Base-by-base conservation (phyloP, 768 basidiomycete species). In the Dioszegia crocea region DNA sequence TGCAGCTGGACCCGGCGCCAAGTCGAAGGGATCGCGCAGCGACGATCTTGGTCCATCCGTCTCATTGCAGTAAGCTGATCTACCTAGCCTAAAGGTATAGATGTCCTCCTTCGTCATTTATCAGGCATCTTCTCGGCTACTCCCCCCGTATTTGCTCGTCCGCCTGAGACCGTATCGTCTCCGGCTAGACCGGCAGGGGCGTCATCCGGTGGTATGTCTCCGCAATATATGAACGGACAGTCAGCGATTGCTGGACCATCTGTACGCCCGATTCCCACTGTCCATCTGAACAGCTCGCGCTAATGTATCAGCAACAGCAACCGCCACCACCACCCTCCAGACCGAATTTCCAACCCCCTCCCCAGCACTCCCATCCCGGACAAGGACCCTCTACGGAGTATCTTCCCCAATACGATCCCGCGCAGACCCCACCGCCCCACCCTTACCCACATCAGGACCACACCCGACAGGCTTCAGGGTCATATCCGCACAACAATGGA, bases 111-210 rank as follows among this genome's bases (percentile, higher is more conserved):
- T 43, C 84, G 88, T 62, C 85, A 85, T 19, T 83, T 97, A 80
- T 86, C 88, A 65, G 82, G 84, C 39, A 82, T 86, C 56, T 98
- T 98, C 78, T 93, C 90, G 21, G 81, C 81, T 29, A 83, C 85
- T 45, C 93, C 94, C 41, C 93, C 93, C 6, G 84, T 98, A 16
- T 96, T 92, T 74, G 85, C 93, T 30, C 91, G 87, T 77, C 86
- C 89, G 16, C 59, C 67, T 16, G 54, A 63, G 38, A 49, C 51
- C 16, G 31, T 44, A n/a, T 23, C 30, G 29, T 47, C 60, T n/a
- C 56, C 62, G 0, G 52, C 61, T 38, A 24, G 36, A 40, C 63
- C 62, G 29, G 41, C 62, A 23, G 21, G 14, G 3, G 38, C 53
- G 57, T 58, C 45, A 57, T 68, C 17, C 3, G 16, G 27, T 10